Evolutionary conservation across 805 yeast genomes (phyloP), one percentile per base, ranked within the genome.

Genomic region (Metschnikowia noctiluminum): DNA sequence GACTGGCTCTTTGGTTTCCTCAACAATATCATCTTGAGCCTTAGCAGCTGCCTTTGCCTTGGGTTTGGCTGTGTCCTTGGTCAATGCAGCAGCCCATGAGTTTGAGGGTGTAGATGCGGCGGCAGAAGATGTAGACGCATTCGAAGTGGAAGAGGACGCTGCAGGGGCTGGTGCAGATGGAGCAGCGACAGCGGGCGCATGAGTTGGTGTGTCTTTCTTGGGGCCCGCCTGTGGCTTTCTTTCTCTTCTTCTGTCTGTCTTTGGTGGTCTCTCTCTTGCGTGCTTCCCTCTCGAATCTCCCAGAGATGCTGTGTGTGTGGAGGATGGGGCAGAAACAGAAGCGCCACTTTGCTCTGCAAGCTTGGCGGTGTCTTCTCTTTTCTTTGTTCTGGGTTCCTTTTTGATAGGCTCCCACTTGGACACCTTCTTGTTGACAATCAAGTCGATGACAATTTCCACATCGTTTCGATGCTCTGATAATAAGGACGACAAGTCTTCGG

Each of bases 391-490:
- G 49, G 79, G 80, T 66, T 84, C 86, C 46, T 76, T 87, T 68
- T 84, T 84, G 54, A 89, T 96, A 59, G 91, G 94, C 64, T 89
- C 97, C 97, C 98, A 92, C 69, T 87, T 89, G 57, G 86, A 78
- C 35, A 89, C 95, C 61, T 87, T 86, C 56, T 96, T 96, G 53
- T 89, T 87, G 49, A 95, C 84, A 68, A 94, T 91, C 66, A 89
- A 84, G 62, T 86, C 91, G 55, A 89, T 85, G 55, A 94, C 88
- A 39, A 80, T 77, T 63, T 86, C 95, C 57, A 90, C 74, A 63
- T 87, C 90, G 54, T 82, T 76, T 76, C 58, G 65, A 61, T 85
- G 80, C 69, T 94, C 98, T 49, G 76, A 75, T 58, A 91, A 82
- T 50, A 89, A 82, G 45, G 85, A 80, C 40, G 76, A 70, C 63